Evolutionary conservation across 768 basidiomycete genomes (phyloP), one percentile per base, ranked within the genome.

Genomic region (Rhodosporidiobolus odoratus): DNA sequence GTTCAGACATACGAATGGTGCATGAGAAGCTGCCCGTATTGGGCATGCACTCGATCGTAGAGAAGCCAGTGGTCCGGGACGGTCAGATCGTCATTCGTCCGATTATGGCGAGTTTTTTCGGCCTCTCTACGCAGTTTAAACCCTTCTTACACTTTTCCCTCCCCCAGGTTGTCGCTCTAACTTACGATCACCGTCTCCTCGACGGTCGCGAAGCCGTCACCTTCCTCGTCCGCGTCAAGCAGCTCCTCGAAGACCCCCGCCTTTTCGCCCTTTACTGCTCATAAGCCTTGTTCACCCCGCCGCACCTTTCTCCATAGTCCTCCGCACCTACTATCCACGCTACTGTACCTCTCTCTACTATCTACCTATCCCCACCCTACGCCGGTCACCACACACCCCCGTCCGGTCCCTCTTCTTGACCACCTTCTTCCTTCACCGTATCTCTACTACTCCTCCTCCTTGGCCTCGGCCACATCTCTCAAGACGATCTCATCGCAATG

Each of bases 21-120:
- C n/a, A n/a, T n/a, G n/a, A n/a, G n/a, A n/a, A n/a, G n/a, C n/a
- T n/a, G n/a, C n/a, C n/a, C n/a, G n/a, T n/a, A n/a, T n/a, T 99
- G 63, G 94, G 90, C 84, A 97, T 98, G 91, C 95, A 99, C 81
- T 78, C 91, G 30, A 93, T 96, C 83, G 93, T 92, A 79, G 93
- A 76, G 23, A 65, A 61, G 34, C 71, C 86, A 90, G 13, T 91
- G 91, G 95, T 95, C 34, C 90, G 95, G 57, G 84, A 96, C 75
- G 95, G 94, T 32, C 88, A 98, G 83, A 91, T 98, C 76, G 94
- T 93, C 75, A 89, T 97, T 79, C 88, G 94, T 65, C 94, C 94
- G 43, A 91, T 98, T 82, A 97, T 97, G 94, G 85, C 93, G 16
- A 8, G 52, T 53, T 32, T 19, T 53, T 34, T 25, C 5, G 5